Evolutionary conservation across 305 asterid species (phyloP), one percentile per base, ranked within the genome.

Genomic region (Rubia tinctorum): DNA sequence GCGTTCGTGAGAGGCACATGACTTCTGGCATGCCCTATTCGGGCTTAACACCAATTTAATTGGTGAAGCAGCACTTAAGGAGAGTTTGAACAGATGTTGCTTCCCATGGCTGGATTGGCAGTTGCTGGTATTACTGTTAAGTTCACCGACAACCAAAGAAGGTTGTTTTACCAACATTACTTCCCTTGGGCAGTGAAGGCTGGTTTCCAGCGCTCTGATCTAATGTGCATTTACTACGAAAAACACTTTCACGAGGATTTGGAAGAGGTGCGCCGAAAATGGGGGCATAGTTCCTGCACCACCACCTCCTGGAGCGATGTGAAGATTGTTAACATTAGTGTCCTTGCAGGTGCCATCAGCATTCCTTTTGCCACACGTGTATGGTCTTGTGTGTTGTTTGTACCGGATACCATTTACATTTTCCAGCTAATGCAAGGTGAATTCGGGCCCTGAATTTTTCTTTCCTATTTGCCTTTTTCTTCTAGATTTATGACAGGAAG

Each of bases 1-100:
- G 70, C 96, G 99, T 34, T 96, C 99, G 14, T 96, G 99, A 7
- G 98, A 95, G 78, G 96, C 92, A 72, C 99, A 95, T 37, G 99
- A 95, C 79, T 89, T 95, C 59, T 92, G 99, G 98, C 99, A 89
- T 82, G 92, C 98, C 75, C 86, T 90, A 30, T 95, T 95, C 66
- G 98, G 74, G 37, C 88, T 95, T 20, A 96, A 96, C 18, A 92
- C 99, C 44, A 92, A 95, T 78, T 78, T 92, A 86, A 90, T 90
- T 0, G 98, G 99, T 73, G 99, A 95, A 84, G 86, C 98, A 44
- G 88, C 96, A 4, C 71, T 95, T 8, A 95, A 95, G 73, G 98
- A 55, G 99, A 95, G 71, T 95, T 92, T 55, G 94, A 95, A 82
- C 99, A 95, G 83, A 92, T 92, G 96, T 80, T 89, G 37, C 97